These are phyloP conservation scores for Williopsis jadinii DNA, from an alignment of 1,139 yeast genomes.

Conservation along the genomic window DNA sequence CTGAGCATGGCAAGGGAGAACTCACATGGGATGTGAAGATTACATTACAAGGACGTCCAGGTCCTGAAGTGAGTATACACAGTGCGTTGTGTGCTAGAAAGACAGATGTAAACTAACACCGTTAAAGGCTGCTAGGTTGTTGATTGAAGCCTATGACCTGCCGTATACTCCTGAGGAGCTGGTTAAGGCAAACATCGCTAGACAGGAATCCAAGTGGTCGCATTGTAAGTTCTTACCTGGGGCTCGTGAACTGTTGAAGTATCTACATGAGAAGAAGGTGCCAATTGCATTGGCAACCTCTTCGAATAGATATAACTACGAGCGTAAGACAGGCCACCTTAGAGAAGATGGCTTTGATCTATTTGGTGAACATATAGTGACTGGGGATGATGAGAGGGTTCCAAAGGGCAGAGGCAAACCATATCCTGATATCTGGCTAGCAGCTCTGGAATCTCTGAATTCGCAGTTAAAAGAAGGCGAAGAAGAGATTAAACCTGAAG, in stretches of 20 bases:
- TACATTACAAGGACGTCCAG: slow-evolving; percentile 86
- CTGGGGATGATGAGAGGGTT: slow-evolving; percentile 83
- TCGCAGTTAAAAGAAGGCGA: slow-evolving; percentile 14
- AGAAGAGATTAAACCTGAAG: slow-evolving; percentile 54
- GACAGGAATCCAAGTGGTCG: slow-evolving; percentile 59
- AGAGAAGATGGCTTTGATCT: slow-evolving; percentile 45
- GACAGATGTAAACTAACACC: not conserved
- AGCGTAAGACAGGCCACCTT: slow-evolving; percentile 64
- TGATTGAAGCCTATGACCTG: slow-evolving; percentile 61
- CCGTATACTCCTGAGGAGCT: slow-evolving; percentile 59
- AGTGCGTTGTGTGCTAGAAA: too few species aligned
- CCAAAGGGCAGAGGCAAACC: slow-evolving; percentile 90
- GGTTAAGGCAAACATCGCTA: slow-evolving; percentile 40
- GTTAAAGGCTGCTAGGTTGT: slow-evolving; percentile 41
- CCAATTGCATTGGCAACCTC: slow-evolving; percentile 96
- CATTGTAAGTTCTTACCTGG: slow-evolving; percentile 72
- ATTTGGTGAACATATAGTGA: slow-evolving; percentile 65
- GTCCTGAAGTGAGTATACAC: slow-evolving; percentile 34
- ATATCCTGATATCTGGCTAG: slow-evolving; percentile 83
- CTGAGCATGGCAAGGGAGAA: slow-evolving; percentile 64
- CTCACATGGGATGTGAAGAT: slow-evolving; percentile 88
- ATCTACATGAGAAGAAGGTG: slow-evolving; percentile 41
- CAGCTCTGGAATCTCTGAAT: slow-evolving; percentile 69
- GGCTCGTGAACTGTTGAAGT: slow-evolving; percentile 57
- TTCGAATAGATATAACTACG: slow-evolving; percentile 53